These are phyloP conservation scores for Sparassis latifolia DNA, from an alignment of 1,284 basidiomycete species.

Conservation along the genomic window DNA sequence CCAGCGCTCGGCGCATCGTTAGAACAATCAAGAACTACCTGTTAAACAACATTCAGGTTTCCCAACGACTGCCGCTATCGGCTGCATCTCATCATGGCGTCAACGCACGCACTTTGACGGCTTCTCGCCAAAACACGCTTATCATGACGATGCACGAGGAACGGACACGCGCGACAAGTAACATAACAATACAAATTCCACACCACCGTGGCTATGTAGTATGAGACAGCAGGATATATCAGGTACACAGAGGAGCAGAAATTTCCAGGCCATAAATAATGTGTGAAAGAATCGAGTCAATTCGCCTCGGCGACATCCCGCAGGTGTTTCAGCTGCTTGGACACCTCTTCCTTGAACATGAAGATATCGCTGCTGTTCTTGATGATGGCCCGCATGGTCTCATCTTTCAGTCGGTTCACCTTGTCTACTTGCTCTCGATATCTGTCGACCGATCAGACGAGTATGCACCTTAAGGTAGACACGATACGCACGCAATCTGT, in stretches of 20 bases:
- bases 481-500: slow-evolving; percentile 39
- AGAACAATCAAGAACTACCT: no score
- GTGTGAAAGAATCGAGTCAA: slow-evolving; percentile 15
- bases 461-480: neutral
- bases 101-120: no score
- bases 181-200: no score
- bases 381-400: slow-evolving; percentile 70
- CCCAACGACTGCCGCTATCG: no score
- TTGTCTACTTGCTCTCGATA: slow-evolving; percentile 73
- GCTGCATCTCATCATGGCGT: no score
- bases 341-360: slow-evolving; percentile 70
- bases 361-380: slow-evolving; percentile 77
- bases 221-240: neutral
- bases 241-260: neutral
- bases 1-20: no score
- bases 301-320: slow-evolving; percentile 59
- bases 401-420: slow-evolving; percentile 62
- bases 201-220: neutral
- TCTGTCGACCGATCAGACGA: slow-evolving; percentile 28
- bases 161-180: no score
- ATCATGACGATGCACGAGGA: no score
- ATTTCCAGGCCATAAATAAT: neutral
- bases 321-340: slow-evolving; percentile 57
- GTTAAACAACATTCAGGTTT: no score
- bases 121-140: no score